Base-by-base conservation (phyloP, 1,284 basidiomycete species). In the Leccinum ponderosum region DNA sequence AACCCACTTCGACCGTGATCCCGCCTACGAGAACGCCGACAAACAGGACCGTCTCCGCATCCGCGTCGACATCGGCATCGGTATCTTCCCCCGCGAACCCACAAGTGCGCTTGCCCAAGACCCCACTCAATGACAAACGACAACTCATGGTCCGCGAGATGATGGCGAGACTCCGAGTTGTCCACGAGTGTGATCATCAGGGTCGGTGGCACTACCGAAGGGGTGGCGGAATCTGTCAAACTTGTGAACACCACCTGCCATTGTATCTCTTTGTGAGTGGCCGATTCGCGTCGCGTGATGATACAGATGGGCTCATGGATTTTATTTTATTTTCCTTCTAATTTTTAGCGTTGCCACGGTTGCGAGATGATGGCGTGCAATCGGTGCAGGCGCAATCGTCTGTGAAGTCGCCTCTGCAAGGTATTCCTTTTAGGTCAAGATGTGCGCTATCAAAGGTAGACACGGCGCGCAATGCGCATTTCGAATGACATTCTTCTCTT, bases 101-200 rank as follows among this genome's bases (percentile, higher is more conserved):
- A 9, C 58, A 59, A 35, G 35, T 29, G 2, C 33, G 4, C 5
- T 48, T 15, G 25, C 47, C 55, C 44, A 62, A 55, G 22, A 27
- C 58, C 12, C 3, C 15, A 7, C 4, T 6, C 17, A 47, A 44
- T 50, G 3, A 31, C 14, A 51, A 12, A n/a, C 66, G 67, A 39
- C 63, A 64, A 17, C 57, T 61, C n/a, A 62, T 73, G 57, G 67
- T 79, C 6, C 65, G 57, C 20, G 65, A 73, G 39, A 74, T 69
- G 61, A 71, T 75, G 61, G 77, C 78, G 1, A 59, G 66, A 14
- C 66, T 78, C n/a, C 65, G 76, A 15, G 64, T 66, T 4, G 72
- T 78, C 59, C 78, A 80, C 53, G 77, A 77, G 1, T 81, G 79
- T 48, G 17, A 62, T 4, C 76, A 79, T 35, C 76, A 79, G 31